These are phyloP conservation scores for Pichia kluyveri DNA, from an alignment of 805 yeast genomes.

Conservation along the genomic window DNA sequence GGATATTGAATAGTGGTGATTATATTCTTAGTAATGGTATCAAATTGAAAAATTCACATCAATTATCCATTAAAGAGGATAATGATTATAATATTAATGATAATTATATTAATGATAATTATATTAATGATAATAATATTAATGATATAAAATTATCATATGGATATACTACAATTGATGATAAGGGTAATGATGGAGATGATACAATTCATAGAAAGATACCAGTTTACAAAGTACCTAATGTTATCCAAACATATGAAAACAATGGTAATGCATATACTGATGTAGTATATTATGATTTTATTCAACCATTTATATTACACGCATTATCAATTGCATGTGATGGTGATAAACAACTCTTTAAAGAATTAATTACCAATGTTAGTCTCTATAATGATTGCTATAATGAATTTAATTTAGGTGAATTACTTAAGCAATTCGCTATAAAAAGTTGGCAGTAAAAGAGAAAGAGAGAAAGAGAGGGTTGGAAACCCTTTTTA, in stretches of 20 bases:
- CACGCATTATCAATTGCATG: conserved; percentile 20
- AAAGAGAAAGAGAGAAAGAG: no score
- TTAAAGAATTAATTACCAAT: conserved; percentile 8
- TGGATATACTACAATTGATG: conserved; percentile 82
- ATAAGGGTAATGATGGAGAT: conserved; percentile 80
- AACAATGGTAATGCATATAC: conserved; percentile 25
- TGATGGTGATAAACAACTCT: conserved; percentile 6
- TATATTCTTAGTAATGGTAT: conserved; percentile 23
- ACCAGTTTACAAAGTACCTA: conserved; percentile 57
- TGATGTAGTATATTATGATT: conserved; percentile 74
- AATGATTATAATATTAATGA: background rate
- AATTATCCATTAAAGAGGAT: conserved; percentile 6
- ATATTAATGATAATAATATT: background rate
- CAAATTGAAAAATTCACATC: conserved; percentile 18
- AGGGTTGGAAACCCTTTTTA: background rate
- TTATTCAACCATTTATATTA: conserved; percentile 36
- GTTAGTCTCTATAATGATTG: conserved; percentile 24
- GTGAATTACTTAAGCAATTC: conserved; percentile 34
- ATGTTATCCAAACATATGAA: conserved; percentile 56
- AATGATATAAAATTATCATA: conserved; percentile 23
- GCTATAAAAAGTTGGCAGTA: conserved; percentile 27
- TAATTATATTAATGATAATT: background rate
- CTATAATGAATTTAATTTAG: conserved; percentile 32
- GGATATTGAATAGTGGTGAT: conserved; percentile 46
- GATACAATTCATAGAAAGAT: conserved; percentile 64